Evolutionary conservation across 257 asterid genomes (phyloP), one percentile per base, ranked within the genome.

Genomic region (Ballota nigra): DNA sequence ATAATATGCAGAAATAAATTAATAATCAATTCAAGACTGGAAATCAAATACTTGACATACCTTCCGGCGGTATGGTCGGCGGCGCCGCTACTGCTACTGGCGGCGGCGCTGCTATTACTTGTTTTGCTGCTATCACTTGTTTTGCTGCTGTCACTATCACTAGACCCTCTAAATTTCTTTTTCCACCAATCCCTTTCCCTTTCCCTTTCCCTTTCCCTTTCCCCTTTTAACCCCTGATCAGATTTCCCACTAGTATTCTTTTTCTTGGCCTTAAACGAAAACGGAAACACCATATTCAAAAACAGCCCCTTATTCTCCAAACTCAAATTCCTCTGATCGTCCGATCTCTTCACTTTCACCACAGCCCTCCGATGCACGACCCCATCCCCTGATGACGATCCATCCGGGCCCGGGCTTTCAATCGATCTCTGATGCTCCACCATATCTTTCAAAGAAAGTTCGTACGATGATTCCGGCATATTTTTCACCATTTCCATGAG

Each of bases 401-500:
- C 82, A 0, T 36, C 12, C 1, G 43, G 43, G 43, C 43, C 43
- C 43, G 49, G 7, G 15, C 10, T 2, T 16, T 57, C 36, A 26
- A 13, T 2, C 7, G 31, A 19, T 20, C 73, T 58, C 10, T 55
- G 76, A 15, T 80, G 80, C 77, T 87, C 97, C 2, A 92, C 97
- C 0, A 92, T 78, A 77, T 92, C 97, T 28, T 82, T 92, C 31
- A 92, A 63, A 12, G 97, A 78, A 0, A 92, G 88, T 34, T 89
- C 96, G 53, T 87, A 92, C 61, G 83, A 82, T 1, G 93, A 75
- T 56, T 89, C 96, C 3, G 96, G 95, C 96, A 91, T 89, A 72
- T 80, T 80, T 45, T 78, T 87, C 45, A 89, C 96, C 96, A 92
- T 89, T 20, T 92, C 97, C 97, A 92, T 92, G 4, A 89, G 96